Conservation (phyloP, 805 yeast species). For the Candida golubevii region DNA sequence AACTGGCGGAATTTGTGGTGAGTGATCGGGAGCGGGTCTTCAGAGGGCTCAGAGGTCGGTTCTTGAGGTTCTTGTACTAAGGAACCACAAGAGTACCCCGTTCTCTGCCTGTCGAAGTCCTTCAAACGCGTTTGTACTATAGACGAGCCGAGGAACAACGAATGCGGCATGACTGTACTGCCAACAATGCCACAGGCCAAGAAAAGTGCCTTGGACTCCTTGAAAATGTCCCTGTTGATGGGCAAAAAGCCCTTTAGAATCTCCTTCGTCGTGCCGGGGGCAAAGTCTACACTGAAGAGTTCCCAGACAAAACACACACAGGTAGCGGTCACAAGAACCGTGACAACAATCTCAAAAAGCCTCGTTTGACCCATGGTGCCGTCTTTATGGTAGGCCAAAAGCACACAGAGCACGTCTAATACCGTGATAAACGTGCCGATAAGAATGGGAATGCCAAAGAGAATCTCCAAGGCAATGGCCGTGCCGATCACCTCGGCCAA, state of each 20-base stretch:
- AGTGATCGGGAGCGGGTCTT: slow-evolving; percentile 16
- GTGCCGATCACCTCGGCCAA: slow-evolving; percentile 94
- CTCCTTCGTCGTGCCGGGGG: slow-evolving; percentile 47
- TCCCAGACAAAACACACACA: slow-evolving; percentile 73
- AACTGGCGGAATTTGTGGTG: slow-evolving; percentile 18
- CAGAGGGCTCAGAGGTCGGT: neutral
- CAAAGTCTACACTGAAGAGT: slow-evolving; percentile 49
- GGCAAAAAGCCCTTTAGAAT: slow-evolving; percentile 73
- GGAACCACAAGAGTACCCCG: neutral
- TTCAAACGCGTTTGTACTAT: slow-evolving; percentile 41
- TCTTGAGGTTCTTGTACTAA: neutral
- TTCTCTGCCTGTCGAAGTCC: slow-evolving; percentile 38
- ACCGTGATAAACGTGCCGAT: slow-evolving; percentile 78
- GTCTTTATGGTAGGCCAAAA: slow-evolving; percentile 71
- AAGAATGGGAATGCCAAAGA: slow-evolving; percentile 68
- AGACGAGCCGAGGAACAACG: slow-evolving; percentile 41
- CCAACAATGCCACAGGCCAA: slow-evolving; percentile 45
- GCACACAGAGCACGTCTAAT: slow-evolving; percentile 71
- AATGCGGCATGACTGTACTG: slow-evolving; percentile 47
- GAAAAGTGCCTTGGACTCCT: slow-evolving; percentile 37
- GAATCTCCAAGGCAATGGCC: slow-evolving; percentile 76
- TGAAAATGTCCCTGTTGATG: slow-evolving; percentile 24
- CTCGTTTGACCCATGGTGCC: slow-evolving; percentile 74
- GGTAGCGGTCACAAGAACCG: slow-evolving; percentile 65
- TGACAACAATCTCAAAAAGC: slow-evolving; percentile 72